Conservation (phyloP, 306 rosid genomes). For the Citrullus colocynthis region DNA sequence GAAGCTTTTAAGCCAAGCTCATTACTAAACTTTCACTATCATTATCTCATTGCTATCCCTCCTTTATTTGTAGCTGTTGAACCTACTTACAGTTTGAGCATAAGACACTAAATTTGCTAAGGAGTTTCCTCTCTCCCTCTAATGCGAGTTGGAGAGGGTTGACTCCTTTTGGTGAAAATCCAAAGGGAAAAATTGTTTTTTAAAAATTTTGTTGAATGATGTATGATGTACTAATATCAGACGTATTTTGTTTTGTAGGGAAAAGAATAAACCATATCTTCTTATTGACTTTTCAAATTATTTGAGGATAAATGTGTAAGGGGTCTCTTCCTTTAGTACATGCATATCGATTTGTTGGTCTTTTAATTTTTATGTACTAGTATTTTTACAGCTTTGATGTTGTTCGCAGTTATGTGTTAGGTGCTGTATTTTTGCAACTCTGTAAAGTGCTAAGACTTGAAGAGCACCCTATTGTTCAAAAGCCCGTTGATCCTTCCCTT, state of each 20-base stretch:
- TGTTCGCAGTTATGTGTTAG: constrained; percentile 57
- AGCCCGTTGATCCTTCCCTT: constrained; percentile 75
- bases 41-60: neutral
- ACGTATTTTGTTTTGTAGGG: constrained; percentile 30
- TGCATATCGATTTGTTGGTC: neutral
- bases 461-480: constrained; percentile 55
- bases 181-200: neutral
- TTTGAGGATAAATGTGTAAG: constrained; percentile 61
- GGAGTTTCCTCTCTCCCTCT: neutral
- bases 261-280: constrained; percentile 55
- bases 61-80: neutral
- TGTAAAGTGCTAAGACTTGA: constrained; percentile 53
- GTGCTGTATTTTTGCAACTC: constrained; percentile 74
- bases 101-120: neutral
- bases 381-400: constrained; percentile 5
- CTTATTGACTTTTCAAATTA: constrained; percentile 74
- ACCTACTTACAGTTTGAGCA: neutral
- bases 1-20: neutral
- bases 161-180: neutral
- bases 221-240: constrained; percentile 7
- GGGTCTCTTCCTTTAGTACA: constrained; percentile 3
- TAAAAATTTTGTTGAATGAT: neutral
- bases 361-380: constrained; percentile 1
- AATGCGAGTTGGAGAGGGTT: neutral
- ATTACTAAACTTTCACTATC: too few species aligned